These are phyloP conservation scores for Quercus tomentella DNA, from an alignment of 331 rosid species.

Conservation along the genomic window DNA sequence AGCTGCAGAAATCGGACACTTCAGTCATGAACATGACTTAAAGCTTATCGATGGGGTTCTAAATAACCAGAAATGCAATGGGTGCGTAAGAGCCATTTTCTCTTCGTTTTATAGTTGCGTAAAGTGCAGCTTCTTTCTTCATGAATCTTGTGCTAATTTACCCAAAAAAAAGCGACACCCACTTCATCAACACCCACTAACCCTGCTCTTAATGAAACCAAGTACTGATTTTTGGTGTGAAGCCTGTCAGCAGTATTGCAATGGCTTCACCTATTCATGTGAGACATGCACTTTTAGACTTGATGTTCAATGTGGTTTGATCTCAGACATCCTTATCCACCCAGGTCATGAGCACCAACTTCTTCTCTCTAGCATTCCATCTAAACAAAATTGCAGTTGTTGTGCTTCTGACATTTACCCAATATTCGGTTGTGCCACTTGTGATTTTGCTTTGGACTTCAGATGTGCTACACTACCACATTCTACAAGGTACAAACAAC, in stretches of 20 bases:
- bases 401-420: background rate
- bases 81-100: accelerated
- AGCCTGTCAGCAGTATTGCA: accelerated
- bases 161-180: background rate
- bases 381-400: accelerated
- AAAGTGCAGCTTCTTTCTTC: too few species aligned
- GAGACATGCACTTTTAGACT: background rate
- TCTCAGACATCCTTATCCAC: background rate
- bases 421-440: background rate
- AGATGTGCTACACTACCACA: background rate
- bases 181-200: background rate
- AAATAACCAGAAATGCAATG: accelerated
- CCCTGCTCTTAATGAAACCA: background rate
- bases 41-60: too few species aligned
- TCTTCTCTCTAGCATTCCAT: accelerated
- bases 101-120: too few species aligned
- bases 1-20: accelerated
- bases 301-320: background rate
- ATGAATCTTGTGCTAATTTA: too few species aligned
- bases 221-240: accelerated
- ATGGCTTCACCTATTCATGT: background rate
- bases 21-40: too few species aligned
- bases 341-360: background rate
- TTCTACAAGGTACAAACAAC: background rate
- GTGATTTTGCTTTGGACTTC: background rate